A percentile compares a stretch with the other conserved stretches of the same genome.
Conservation (phyloP, 768 basidiomycete genomes). For the Piloderma croceum region DNA sequence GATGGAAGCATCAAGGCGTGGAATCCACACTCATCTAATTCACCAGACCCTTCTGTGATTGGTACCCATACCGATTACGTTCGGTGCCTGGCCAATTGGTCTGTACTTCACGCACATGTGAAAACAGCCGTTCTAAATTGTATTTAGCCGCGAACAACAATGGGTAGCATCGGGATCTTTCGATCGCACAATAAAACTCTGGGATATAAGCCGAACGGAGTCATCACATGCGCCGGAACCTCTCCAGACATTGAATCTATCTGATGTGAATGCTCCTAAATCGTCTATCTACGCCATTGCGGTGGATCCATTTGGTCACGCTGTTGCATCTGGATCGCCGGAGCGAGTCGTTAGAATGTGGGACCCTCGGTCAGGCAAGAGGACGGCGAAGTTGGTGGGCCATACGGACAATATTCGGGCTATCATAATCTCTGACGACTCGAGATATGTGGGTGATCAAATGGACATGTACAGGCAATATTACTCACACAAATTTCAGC, state of each 20-base stretch:
- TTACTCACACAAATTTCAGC: too few species aligned
- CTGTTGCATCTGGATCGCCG: constrained; percentile 85
- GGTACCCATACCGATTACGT: constrained; percentile 85
- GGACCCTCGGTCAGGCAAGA: constrained; percentile 85
- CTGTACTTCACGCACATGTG: constrained; percentile 13
- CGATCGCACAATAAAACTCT: constrained; percentile 89
- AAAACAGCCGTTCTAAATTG: constrained; percentile 9
- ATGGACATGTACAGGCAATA: too few species aligned
- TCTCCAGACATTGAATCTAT: constrained; percentile 59
- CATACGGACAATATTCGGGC: constrained; percentile 97
- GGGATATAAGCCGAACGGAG: constrained; percentile 65
- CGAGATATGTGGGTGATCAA: constrained; percentile 74
- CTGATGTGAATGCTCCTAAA: constrained; percentile 62
- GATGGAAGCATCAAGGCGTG: constrained; percentile 93
- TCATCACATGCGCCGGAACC: constrained; percentile 36
- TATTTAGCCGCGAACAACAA: constrained; percentile 61
- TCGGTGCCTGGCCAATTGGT: constrained; percentile 73
- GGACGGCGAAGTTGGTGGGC: constrained; percentile 82
- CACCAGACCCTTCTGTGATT: constrained; percentile 58
- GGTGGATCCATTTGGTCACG: constrained; percentile 70
- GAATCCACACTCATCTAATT: constrained; percentile 68
- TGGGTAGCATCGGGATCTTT: constrained; percentile 95
- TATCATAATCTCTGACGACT: constrained; percentile 84
- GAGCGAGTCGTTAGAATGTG: constrained; percentile 88
- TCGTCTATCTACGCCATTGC: constrained; percentile 75